phyloP scores from a whole-genome alignment of 495 filamentous ascomycete genomes.

The Hypoxylon perforatum region DNA sequence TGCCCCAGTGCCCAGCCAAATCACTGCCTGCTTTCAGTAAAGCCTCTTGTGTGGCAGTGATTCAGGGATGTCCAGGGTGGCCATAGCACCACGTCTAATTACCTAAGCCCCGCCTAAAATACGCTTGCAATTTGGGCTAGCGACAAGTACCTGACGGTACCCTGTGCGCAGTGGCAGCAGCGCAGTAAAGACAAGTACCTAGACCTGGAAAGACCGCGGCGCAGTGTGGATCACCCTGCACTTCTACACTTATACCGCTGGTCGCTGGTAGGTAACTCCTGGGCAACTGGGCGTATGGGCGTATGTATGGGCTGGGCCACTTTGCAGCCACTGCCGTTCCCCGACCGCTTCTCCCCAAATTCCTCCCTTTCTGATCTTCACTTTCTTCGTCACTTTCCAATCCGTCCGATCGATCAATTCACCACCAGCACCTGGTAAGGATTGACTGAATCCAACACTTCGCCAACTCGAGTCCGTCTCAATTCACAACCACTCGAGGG shows the following conservation, averaged over 20 bases:
- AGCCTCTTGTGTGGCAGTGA: constrained; percentile 28
- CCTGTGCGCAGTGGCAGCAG: not conserved
- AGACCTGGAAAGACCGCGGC: constrained; percentile 9
- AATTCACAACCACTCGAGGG: constrained; percentile 35
- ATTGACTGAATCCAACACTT: constrained; percentile 37
- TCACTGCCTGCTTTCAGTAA: constrained; percentile 30
- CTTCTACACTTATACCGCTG: not conserved
- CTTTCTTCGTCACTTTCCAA: constrained; percentile 20
- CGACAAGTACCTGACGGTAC: constrained; percentile 19
- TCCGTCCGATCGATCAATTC: constrained; percentile 33
- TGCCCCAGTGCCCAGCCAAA: constrained; percentile 39
- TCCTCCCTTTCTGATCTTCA: constrained; percentile 44
- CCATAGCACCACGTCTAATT: constrained; percentile 37
- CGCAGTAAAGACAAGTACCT: constrained; percentile 5
- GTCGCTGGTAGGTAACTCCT: not conserved
- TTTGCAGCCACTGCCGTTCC: constrained; percentile 39
- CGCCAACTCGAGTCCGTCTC: constrained; percentile 32
- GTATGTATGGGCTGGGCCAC: too few species aligned
- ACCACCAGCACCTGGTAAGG: constrained; percentile 35
- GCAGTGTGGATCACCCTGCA: constrained; percentile 15
- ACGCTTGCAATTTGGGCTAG: constrained; percentile 31
- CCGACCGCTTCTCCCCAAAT: constrained; percentile 44
- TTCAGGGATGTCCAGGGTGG: constrained; percentile 11
- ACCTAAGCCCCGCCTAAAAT: constrained; percentile 32
- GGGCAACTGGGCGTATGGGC: too few species aligned